Percentiles rank a stretch among this genome's conserved stretches.
Evolutionary conservation across 306 rosid species (phyloP).

Genomic region (Ammopiptanthus mongolicus): DNA sequence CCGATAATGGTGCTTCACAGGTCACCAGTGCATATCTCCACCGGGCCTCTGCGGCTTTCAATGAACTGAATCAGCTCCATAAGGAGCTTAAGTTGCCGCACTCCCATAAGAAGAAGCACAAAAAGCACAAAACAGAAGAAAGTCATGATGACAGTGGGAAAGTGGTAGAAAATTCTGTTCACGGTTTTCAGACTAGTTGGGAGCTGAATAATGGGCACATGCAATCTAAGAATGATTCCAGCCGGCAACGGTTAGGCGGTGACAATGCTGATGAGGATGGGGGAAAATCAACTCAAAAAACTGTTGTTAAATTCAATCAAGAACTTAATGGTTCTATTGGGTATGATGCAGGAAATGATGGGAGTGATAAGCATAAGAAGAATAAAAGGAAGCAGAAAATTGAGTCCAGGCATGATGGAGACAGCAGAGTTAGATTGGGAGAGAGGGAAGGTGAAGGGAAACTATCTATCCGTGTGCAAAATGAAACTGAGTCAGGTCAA

Average conservation of each 20-base stretch:
- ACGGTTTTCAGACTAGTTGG: background rate
- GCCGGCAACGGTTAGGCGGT: background rate
- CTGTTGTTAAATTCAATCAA: background rate
- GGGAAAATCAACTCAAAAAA: background rate
- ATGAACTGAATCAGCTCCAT: constrained; percentile 34
- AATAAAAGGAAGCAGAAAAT: constrained; percentile 12
- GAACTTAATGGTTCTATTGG: constrained; percentile 15
- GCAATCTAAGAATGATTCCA: background rate
- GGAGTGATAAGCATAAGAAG: constrained; percentile 22
- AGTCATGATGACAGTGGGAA: background rate
- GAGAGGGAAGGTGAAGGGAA: constrained; percentile 1
- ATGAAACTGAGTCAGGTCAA: background rate
- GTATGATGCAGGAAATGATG: background rate
- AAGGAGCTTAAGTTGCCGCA: constrained; percentile 18
- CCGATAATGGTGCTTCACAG: constrained; percentile 36
- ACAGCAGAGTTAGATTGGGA: background rate
- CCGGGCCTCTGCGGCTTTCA: constrained; percentile 21
- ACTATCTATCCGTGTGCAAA: background rate
- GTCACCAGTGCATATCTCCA: constrained; percentile 20
- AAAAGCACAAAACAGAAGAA: background rate
- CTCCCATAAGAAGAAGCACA: constrained; percentile 24
- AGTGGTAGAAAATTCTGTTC: background rate
- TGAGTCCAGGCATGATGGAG: background rate
- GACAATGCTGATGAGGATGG: background rate
- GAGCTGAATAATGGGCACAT: background rate